A percentile compares a stretch with the other conserved stretches of the same genome.
Evolutionary conservation across 257 asterid genomes (phyloP).

Genomic region (Striga asiatica): DNA sequence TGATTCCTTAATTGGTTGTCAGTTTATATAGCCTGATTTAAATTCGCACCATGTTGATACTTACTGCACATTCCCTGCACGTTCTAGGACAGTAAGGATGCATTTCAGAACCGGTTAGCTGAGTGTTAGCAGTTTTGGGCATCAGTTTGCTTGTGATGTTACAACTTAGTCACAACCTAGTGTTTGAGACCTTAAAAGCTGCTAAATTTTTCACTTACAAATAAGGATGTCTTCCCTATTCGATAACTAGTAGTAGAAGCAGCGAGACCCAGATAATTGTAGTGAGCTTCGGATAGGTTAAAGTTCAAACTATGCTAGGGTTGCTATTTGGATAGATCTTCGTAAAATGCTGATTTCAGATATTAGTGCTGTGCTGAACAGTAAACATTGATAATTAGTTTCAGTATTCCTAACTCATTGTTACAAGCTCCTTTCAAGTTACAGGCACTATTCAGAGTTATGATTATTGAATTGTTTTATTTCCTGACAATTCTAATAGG

Average conservation of each 20-base stretch:
- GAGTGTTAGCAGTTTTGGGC: background rate
- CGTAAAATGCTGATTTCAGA: background rate
- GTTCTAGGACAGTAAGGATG: background rate
- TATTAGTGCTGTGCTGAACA: background rate
- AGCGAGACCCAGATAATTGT: background rate
- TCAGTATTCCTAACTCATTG: background rate
- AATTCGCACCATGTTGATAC: background rate
- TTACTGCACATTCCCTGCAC: background rate
- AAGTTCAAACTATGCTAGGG: background rate
- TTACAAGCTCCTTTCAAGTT: background rate
- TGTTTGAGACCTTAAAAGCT: background rate
- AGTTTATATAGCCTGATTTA: background rate
- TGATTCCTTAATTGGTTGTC: background rate
- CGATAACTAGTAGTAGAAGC: conserved; percentile 1
- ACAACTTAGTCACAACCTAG: background rate
- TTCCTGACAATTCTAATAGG: background rate
- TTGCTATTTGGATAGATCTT: background rate
- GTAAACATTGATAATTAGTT: background rate
- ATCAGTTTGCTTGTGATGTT: background rate
- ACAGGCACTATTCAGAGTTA: background rate
- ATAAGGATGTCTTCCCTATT: background rate
- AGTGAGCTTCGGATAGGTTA: background rate
- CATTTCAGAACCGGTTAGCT: background rate
- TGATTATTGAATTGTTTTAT: background rate
- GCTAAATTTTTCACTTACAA: background rate